Base-by-base conservation (phyloP, 768 basidiomycete species). In the Xerocomus brunneocitrinus region DNA sequence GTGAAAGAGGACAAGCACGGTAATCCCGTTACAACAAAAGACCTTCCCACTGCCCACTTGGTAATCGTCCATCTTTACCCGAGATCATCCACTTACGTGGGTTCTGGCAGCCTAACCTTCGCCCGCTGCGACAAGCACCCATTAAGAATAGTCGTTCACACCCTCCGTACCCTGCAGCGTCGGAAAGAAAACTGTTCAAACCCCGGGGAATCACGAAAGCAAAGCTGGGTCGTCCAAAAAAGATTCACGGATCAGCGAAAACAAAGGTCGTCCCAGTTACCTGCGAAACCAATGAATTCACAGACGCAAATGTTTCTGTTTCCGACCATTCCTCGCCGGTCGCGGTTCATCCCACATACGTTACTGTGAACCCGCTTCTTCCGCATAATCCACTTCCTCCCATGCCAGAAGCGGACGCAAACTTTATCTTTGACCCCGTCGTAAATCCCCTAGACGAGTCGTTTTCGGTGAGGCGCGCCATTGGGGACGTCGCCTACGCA, bases 1-100 rank as follows among this genome's bases (percentile, higher is more conserved):
- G 79, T 82, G 24, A 84, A 82, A 60, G 82, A 84, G 62, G 82
- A 83, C 58, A 82, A 79, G 58, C 78, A 81, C 52, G 76, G 75
- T 4, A 82, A 83, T 63, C 65, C 78, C 46, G 71, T 74, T 47
- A 13, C 53, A 4, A 50, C 45, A 5, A 69, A 55, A 40, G 67
- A 71, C 6, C 16, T 47, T 53, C 49, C 52, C 50, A 51, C 53
- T 53, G 51, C 49, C 13, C 40, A 52, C 9, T 35, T 70, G 65
- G 67, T 66, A 68, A 58, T 47, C 31, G 24, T 35, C 46, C 30
- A 47, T 46, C 35, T 47, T 52, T 35, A 54, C 24, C 45, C 54
- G 51, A 55, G 47, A 52, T 38, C 47, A 42, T 45, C 41, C 48
- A 41, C 60, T 66, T 31, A 60, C 49, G 22, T 46, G 42, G 9